These are phyloP conservation scores for Boletellus emodensis DNA, from an alignment of 768 basidiomycete species.

Conservation along the genomic window DNA sequence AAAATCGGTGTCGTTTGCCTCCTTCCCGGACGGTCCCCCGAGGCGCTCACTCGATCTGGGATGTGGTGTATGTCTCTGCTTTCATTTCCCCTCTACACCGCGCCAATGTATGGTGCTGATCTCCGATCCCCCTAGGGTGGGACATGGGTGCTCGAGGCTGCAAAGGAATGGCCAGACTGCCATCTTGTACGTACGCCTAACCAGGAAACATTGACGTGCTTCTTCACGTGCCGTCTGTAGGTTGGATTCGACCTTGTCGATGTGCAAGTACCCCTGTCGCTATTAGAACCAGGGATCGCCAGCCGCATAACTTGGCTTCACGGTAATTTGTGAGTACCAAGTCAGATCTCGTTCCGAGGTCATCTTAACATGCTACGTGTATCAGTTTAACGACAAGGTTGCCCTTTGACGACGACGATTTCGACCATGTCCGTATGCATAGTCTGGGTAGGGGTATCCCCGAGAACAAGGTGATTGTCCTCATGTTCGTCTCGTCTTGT, in stretches of 20 bases:
- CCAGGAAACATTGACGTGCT: not conserved
- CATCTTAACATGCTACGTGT: slow-evolving; percentile 1
- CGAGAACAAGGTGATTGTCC: slow-evolving; percentile 58
- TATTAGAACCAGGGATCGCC: slow-evolving; percentile 49
- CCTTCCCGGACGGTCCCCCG: slow-evolving; percentile 50
- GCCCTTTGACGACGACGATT: slow-evolving; percentile 79
- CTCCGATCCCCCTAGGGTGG: slow-evolving; percentile 44
- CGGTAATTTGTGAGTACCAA: slow-evolving; percentile 64
- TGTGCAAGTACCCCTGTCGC: slow-evolving; percentile 56
- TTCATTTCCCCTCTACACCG: not conserved
- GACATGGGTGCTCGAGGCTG: slow-evolving; percentile 69
- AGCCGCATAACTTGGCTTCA: slow-evolving; percentile 66
- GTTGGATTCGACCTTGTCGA: slow-evolving; percentile 79
- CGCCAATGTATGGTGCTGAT: not conserved
- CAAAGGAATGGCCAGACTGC: slow-evolving; percentile 64
- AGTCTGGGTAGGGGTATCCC: slow-evolving; percentile 64
- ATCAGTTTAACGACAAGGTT: slow-evolving; percentile 66
- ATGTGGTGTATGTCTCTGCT: slow-evolving; percentile 54
- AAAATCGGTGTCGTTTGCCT: slow-evolving; percentile 54
- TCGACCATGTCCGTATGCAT: slow-evolving; percentile 76
- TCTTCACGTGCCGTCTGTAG: slow-evolving; percentile 32
- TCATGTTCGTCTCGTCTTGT: not conserved
- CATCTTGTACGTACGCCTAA: slow-evolving; percentile 48
- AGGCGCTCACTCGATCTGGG: slow-evolving; percentile 62
- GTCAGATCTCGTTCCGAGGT: not conserved